Evolutionary conservation across 169 alveolate genomes (phyloP).

Genomic region (Plasmodium reichenowi): DNA sequence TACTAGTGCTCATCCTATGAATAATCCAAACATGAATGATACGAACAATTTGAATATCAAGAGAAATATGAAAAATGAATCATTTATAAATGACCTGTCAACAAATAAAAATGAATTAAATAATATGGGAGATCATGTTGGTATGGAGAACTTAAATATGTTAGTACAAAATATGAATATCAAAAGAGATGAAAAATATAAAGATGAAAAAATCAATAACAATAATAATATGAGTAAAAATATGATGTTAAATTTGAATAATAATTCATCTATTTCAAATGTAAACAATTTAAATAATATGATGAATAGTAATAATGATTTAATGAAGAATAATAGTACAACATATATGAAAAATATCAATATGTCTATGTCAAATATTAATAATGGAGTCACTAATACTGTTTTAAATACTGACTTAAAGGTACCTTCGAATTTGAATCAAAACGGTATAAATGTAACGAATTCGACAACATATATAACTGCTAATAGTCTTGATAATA

Average conservation of each 20-base stretch:
- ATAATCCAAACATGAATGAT: conserved; percentile 7
- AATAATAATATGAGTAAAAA: conserved; percentile 23
- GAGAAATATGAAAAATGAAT: neutral
- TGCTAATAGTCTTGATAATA: neutral
- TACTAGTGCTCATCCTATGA: neutral
- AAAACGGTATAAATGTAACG: neutral
- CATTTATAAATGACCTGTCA: no score
- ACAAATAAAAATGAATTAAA: neutral
- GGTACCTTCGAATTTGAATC: neutral
- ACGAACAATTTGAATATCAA: neutral
- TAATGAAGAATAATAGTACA: neutral
- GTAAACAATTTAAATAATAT: neutral
- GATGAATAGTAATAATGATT: conserved; percentile 5
- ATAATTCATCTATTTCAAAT: conserved; percentile 18
- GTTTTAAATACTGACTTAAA: no score
- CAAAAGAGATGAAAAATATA: conserved; percentile 17
- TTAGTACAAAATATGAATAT: conserved; percentile 30
- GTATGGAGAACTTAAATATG: conserved; percentile 12
- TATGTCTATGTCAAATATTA: neutral
- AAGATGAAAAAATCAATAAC: conserved; percentile 32
- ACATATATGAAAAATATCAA: conserved; percentile 8
- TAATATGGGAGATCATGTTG: conserved; percentile 2
- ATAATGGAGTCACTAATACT: neutral
- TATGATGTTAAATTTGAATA: conserved; percentile 13
- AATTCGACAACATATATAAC: conserved; percentile 2